phyloP scores from a whole-genome alignment of 805 yeast genomes.

The Wickerhamomyces hampshirensis region DNA sequence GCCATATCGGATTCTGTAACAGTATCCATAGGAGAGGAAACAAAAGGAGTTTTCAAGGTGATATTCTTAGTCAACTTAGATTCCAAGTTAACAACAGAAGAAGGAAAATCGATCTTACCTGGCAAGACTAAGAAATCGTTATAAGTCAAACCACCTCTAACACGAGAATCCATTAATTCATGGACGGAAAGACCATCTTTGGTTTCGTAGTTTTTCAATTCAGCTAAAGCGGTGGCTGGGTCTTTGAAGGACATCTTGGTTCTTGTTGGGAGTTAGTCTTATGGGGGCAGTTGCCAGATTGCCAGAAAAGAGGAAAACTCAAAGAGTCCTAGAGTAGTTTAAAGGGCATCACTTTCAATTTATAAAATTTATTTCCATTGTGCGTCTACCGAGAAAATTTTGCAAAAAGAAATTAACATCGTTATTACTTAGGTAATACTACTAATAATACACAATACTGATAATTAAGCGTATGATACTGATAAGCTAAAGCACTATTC shows the following conservation, averaged over 20 bases:
- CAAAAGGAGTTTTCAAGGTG: slow-evolving; percentile 88
- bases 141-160: slow-evolving; percentile 95
- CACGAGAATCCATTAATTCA: slow-evolving; percentile 82
- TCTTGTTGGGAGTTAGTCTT: slow-evolving; percentile 8
- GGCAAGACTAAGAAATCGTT: slow-evolving; percentile 95
- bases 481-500: too few species aligned
- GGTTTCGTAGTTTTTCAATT: slow-evolving; percentile 56
- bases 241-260: slow-evolving; percentile 32
- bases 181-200: slow-evolving; percentile 84
- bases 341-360: not conserved
- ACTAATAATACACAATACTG: not conserved
- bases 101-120: slow-evolving; percentile 87
- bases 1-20: slow-evolving; percentile 98
- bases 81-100: slow-evolving; percentile 72
- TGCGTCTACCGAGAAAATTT: not conserved
- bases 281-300: slow-evolving; percentile 26
- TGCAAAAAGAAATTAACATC: not conserved
- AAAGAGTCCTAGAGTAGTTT: not conserved
- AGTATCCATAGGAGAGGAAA: slow-evolving; percentile 99
- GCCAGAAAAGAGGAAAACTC: slow-evolving; percentile 23
- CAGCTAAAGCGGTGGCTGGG: slow-evolving; percentile 59
- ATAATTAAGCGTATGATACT: too few species aligned
- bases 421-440: not conserved
- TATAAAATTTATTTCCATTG: not conserved
- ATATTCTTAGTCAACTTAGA: slow-evolving; percentile 88